These are phyloP conservation scores for Chlorociboria aeruginascens DNA, from an alignment of 495 filamentous ascomycete species.

Conservation along the genomic window DNA sequence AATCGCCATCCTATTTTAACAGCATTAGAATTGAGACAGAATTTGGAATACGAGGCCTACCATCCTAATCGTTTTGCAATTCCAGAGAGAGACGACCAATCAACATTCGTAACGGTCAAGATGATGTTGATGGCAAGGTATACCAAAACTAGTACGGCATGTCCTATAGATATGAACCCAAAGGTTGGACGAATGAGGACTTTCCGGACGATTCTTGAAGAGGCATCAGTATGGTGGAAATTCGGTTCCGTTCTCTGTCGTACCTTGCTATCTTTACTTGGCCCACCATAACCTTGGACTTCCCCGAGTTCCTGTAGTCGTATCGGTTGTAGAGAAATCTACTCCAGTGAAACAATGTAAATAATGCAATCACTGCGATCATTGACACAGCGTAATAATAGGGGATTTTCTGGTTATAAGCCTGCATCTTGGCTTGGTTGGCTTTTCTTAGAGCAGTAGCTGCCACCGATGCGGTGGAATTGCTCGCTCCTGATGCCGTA, in stretches of 20 bases:
- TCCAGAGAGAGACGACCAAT: slow-evolving; percentile 21
- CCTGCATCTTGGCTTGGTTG: slow-evolving; percentile 1
- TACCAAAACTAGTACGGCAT: slow-evolving; percentile 31
- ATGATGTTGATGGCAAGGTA: slow-evolving; percentile 40
- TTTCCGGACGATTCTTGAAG: slow-evolving; percentile 24
- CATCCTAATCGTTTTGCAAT: slow-evolving; percentile 35
- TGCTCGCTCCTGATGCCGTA: not conserved
- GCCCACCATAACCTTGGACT: slow-evolving; percentile 3
- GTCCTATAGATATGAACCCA: slow-evolving; percentile 40
- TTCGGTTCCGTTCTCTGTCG: no score
- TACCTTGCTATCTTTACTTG: slow-evolving; percentile 10
- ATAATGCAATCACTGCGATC: slow-evolving; percentile 34
- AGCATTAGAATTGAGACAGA: not conserved
- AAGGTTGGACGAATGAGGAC: slow-evolving; percentile 31
- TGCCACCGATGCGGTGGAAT: not conserved
- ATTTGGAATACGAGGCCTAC: slow-evolving; percentile 24
- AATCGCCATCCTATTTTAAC: slow-evolving; percentile 34
- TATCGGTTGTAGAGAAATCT: slow-evolving; percentile 21
- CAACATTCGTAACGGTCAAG: slow-evolving; percentile 34
- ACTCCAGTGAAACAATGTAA: slow-evolving; percentile 36
- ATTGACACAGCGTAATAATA: slow-evolving; percentile 34
- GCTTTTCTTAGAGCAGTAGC: not conserved
- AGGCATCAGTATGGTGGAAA: no score
- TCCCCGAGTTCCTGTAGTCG: slow-evolving; percentile 1
- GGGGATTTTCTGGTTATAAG: slow-evolving; percentile 21